A percentile compares a stretch with the other conserved stretches of the same genome.
These are phyloP conservation scores for Vaccinium macrocarpon DNA, from an alignment of 148 eudicot species.

Conservation along the genomic window DNA sequence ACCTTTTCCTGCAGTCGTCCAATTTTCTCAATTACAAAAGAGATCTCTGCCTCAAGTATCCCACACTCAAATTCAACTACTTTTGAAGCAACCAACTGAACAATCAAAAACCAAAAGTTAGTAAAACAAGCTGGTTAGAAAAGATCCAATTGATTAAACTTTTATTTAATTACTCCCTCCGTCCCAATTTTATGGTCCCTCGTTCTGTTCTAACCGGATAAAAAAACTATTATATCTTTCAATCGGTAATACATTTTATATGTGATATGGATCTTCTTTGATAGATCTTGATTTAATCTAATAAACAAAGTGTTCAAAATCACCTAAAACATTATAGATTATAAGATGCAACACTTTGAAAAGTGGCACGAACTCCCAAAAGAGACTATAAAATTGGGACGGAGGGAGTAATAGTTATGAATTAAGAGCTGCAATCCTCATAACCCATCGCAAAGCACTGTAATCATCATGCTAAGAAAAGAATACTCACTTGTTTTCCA, in stretches of 20 bases:
- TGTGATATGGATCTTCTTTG: no score
- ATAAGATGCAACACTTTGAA: no score
- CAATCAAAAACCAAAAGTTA: background rate
- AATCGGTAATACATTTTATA: no score
- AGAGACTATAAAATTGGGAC: no score
- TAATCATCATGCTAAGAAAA: slow-evolving; percentile 17
- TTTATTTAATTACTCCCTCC: background rate
- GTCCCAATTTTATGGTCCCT: no score
- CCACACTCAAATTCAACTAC: slow-evolving; percentile 71
- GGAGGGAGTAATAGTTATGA: background rate
- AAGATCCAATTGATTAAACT: slow-evolving; percentile 5
- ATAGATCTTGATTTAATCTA: no score
- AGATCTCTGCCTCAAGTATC: slow-evolving; percentile 72
- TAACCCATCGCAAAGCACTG: background rate
- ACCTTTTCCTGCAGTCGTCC: slow-evolving; percentile 69
- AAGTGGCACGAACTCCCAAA: no score
- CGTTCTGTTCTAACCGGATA: no score
- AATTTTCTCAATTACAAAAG: slow-evolving; percentile 65
- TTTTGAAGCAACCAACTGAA: slow-evolving; percentile 52
- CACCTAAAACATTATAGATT: no score
- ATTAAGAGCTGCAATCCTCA: background rate
- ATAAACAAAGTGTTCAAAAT: no score
- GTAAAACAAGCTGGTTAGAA: background rate
- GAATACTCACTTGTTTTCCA: slow-evolving; percentile 57
- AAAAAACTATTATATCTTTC: no score